These are phyloP conservation scores for Colletotrichum zoysiae DNA, from an alignment of 2,329 filamentous ascomycete species.

Conservation along the genomic window DNA sequence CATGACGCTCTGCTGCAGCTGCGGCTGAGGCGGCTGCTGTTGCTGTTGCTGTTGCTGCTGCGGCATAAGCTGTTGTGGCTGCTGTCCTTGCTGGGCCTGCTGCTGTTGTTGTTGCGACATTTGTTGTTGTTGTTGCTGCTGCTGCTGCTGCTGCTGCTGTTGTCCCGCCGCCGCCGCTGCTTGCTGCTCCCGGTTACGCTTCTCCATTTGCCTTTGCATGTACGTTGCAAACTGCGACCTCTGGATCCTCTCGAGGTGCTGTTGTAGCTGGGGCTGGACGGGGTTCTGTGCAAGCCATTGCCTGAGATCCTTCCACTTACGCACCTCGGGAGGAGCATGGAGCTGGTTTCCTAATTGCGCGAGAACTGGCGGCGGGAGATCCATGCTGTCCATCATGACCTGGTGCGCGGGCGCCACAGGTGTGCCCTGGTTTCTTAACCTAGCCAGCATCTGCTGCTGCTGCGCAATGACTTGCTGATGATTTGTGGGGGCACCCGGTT, in stretches of 20 bases:
- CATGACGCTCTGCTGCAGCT: constrained; percentile 40
- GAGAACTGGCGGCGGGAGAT: constrained; percentile 56
- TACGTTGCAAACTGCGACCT: constrained; percentile 54
- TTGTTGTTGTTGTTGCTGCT: constrained; percentile 43
- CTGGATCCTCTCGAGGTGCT: constrained; percentile 53
- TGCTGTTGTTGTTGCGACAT: constrained; percentile 40
- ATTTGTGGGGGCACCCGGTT: constrained; percentile 47
- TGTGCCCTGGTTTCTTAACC: constrained; percentile 44
- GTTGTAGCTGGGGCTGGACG: constrained; percentile 49
- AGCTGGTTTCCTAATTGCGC: constrained; percentile 49
- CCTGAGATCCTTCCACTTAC: constrained; percentile 64
- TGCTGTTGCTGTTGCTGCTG: constrained; percentile 44
- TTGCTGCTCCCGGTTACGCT: constrained; percentile 43
- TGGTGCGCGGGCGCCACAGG: constrained; percentile 50
- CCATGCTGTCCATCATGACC: constrained; percentile 62
- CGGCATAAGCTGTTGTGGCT: constrained; percentile 41
- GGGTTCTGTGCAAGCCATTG: constrained; percentile 56
- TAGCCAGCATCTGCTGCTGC: constrained; percentile 46
- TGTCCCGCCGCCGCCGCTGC: constrained; percentile 43
- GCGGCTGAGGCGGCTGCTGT: constrained; percentile 43
- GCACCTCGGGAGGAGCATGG: constrained; percentile 54
- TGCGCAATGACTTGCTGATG: constrained; percentile 45
- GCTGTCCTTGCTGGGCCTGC: constrained; percentile 48
- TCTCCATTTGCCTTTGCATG: constrained; percentile 44
- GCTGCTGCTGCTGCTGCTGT: constrained; percentile 40